These are phyloP conservation scores for Glycine soja DNA, from an alignment of 306 rosid genomes.

Conservation along the genomic window DNA sequence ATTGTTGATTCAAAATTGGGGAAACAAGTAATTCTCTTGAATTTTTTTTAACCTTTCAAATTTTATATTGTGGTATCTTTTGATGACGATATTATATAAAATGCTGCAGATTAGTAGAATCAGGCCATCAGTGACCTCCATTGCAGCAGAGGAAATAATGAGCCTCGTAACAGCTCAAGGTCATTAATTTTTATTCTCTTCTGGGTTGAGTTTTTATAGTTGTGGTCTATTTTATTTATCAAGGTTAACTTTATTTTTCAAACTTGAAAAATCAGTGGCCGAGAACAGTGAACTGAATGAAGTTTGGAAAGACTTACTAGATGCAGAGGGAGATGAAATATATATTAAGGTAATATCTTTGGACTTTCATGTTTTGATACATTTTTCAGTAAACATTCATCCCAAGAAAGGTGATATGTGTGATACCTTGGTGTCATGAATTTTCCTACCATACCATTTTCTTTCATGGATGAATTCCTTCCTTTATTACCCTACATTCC, in stretches of 20 bases:
- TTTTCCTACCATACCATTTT: conserved; percentile 21
- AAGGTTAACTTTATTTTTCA: conserved; percentile 25
- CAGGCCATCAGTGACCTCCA: conserved; percentile 82
- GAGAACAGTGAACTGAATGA: conserved; percentile 83
- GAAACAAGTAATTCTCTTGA: conserved; percentile 75
- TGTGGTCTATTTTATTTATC: conserved; percentile 27
- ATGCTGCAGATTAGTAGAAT: conserved; percentile 73
- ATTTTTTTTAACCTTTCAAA: conserved; percentile 36
- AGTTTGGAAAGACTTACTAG: conserved; percentile 93
- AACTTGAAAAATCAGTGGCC: conserved; percentile 67
- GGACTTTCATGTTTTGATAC: conserved; percentile 26
- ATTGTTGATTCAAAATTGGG: conserved; percentile 89
- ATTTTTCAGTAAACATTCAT: not conserved
- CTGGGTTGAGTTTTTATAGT: conserved; percentile 30
- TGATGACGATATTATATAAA: conserved; percentile 28
- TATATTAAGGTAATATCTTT: conserved; percentile 77
- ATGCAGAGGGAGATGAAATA: conserved; percentile 97
- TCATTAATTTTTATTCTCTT: conserved; percentile 48
- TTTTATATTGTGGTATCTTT: conserved; percentile 24
- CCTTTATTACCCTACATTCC: not conserved
- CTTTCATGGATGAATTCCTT: conserved; percentile 30
- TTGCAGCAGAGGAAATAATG: conserved; percentile 95
- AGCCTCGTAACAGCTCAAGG: conserved; percentile 99
- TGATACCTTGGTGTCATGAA: conserved; percentile 40
- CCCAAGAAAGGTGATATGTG: conserved; percentile 40